Evolutionary conservation across 140 eudicot genomes (phyloP).

Genomic region (Stevia rebaudiana): DNA sequence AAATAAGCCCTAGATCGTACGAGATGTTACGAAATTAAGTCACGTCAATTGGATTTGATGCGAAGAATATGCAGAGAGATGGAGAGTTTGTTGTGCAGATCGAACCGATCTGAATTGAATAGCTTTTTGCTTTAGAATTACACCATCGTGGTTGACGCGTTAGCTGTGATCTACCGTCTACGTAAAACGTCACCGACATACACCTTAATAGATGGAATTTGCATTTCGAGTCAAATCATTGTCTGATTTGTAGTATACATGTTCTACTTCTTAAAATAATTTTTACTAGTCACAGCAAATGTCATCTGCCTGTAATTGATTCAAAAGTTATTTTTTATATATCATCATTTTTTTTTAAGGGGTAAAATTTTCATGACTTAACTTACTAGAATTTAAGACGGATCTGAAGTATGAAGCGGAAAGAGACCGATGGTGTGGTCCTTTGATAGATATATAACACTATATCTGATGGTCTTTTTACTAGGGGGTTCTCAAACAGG

Average conservation of each 20-base stretch:
- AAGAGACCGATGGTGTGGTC: no score
- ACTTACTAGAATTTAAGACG: no score
- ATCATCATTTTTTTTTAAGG: no score
- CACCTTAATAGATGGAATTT: background rate
- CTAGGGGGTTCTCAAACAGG: no score
- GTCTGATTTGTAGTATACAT: slow-evolving; percentile 21
- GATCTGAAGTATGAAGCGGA: no score
- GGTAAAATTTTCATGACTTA: no score
- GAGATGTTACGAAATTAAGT: background rate
- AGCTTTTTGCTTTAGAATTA: slow-evolving; percentile 27
- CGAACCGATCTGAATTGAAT: slow-evolving; percentile 4
- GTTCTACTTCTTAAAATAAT: background rate
- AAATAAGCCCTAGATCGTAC: slow-evolving; percentile 22
- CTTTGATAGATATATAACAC: no score
- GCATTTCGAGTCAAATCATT: slow-evolving; percentile 16
- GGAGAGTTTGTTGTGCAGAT: slow-evolving; percentile 23
- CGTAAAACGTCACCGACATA: slow-evolving; percentile 24
- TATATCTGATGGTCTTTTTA: no score
- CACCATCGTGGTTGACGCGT: slow-evolving; percentile 26
- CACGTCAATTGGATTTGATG: slow-evolving; percentile 21
- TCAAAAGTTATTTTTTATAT: no score
- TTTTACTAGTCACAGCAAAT: no score
- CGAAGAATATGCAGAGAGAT: slow-evolving; percentile 39
- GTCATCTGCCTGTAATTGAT: no score
- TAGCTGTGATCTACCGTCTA: slow-evolving; percentile 31